phyloP scores from a whole-genome alignment of 306 rosid species.

The Myrica gale region DNA sequence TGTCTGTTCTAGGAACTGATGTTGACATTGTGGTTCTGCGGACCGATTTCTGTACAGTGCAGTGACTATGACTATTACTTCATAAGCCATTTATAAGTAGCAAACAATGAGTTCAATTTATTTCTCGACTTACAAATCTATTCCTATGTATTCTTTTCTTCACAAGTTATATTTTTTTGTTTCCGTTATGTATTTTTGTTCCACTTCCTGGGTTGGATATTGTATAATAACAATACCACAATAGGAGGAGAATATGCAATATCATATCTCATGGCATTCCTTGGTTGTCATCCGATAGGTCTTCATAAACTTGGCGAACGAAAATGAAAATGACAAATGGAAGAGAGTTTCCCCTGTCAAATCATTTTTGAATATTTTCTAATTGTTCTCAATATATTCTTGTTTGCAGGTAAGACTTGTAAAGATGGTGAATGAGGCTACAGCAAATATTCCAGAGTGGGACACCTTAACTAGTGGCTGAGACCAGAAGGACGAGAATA shows the following conservation, averaged over 20 bases:
- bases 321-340: no score
- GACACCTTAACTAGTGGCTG: constrained; percentile 40
- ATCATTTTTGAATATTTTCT: no score
- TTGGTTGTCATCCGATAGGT: no score
- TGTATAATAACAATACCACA: no score
- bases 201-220: no score
- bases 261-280: no score
- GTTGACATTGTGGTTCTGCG: background rate
- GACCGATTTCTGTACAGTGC: background rate
- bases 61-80: background rate
- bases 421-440: constrained; percentile 79
- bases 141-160: background rate
- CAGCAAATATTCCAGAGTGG: constrained; percentile 71
- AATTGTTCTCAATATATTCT: constrained; percentile 11
- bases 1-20: background rate
- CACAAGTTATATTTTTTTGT: background rate
- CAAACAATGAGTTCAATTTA: background rate
- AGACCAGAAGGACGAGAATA: constrained; percentile 20
- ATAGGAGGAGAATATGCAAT: no score
- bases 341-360: no score
- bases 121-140: background rate
- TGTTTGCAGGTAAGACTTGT: constrained; percentile 66
- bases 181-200: no score
- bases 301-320: no score
- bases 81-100: background rate